Conservation (phyloP, 2,329 filamentous ascomycete species). For the Chaetomium olivaceum region DNA sequence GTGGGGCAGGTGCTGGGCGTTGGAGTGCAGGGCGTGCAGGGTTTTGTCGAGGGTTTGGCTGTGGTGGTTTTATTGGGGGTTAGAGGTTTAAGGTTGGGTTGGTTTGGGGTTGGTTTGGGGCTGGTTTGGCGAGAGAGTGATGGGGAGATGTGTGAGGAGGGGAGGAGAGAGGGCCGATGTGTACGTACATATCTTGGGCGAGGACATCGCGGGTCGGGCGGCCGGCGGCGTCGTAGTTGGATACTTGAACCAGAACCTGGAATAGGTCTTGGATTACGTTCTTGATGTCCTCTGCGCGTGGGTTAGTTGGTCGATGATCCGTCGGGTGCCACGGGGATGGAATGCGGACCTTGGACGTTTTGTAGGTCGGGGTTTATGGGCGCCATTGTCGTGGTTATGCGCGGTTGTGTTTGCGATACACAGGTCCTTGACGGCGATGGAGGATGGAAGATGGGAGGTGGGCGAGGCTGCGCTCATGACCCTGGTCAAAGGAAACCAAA, state of each 20-base stretch:
- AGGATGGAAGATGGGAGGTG: background rate
- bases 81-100: background rate
- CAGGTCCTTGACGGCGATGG: background rate
- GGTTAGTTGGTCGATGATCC: slow-evolving; percentile 9
- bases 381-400: slow-evolving; percentile 28
- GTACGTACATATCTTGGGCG: slow-evolving; percentile 49
- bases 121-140: background rate
- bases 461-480: background rate
- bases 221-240: slow-evolving; percentile 58
- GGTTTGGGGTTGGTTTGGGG: background rate
- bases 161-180: slow-evolving; percentile 30
- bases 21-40: slow-evolving; percentile 38
- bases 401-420: background rate
- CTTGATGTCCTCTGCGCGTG: slow-evolving; percentile 55
- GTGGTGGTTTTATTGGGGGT: background rate
- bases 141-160: too few relatives aligned
- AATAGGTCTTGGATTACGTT: slow-evolving; percentile 65
- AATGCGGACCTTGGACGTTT: slow-evolving; percentile 31
- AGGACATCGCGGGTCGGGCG: slow-evolving; percentile 58
- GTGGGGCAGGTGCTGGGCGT: slow-evolving; percentile 33
- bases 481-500: background rate
- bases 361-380: slow-evolving; percentile 34
- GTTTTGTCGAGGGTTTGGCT: slow-evolving; percentile 41
- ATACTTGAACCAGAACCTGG: slow-evolving; percentile 63
- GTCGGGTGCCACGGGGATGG: background rate